phyloP scores from a whole-genome alignment of 441 rosid genomes.

The Oxalis stricta region DNA sequence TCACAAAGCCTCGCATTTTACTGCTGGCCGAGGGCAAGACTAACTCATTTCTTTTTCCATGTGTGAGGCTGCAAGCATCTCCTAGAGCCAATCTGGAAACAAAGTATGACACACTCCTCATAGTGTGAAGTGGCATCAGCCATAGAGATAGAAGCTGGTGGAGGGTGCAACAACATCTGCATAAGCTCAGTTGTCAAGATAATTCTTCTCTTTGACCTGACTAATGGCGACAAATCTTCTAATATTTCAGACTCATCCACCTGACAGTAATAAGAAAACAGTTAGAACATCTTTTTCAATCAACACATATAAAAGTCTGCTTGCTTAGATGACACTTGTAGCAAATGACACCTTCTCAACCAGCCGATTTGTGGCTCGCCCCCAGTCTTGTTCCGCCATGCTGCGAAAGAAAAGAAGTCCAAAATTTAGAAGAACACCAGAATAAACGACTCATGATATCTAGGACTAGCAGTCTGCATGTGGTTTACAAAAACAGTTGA shows the following conservation, averaged over 20 bases:
- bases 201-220: conserved; percentile 59
- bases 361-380: conserved; percentile 40
- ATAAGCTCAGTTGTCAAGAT: conserved; percentile 51
- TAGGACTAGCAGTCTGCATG: too few relatives aligned
- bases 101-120: conserved; percentile 18
- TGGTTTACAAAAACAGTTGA: too few relatives aligned
- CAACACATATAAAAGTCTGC: not conserved
- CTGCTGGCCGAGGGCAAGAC: conserved; percentile 8
- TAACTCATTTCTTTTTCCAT: conserved; percentile 13
- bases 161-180: conserved; percentile 47
- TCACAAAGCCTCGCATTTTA: conserved; percentile 24
- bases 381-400: conserved; percentile 49
- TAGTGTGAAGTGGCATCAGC: conserved; percentile 19
- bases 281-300: conserved; percentile 2
- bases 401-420: conserved; percentile 25
- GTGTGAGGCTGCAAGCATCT: conserved; percentile 40
- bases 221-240: conserved; percentile 25
- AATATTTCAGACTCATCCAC: conserved; percentile 32
- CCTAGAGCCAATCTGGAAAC: conserved; percentile 41
- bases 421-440: too few relatives aligned
- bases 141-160: conserved; percentile 20
- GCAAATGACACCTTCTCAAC: conserved; percentile 45
- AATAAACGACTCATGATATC: too few relatives aligned
- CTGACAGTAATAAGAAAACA: conserved; percentile 22
- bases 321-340: not conserved